Conservation (phyloP, 164 flowering plant genomes). For the Amborella trichopoda region DNA sequence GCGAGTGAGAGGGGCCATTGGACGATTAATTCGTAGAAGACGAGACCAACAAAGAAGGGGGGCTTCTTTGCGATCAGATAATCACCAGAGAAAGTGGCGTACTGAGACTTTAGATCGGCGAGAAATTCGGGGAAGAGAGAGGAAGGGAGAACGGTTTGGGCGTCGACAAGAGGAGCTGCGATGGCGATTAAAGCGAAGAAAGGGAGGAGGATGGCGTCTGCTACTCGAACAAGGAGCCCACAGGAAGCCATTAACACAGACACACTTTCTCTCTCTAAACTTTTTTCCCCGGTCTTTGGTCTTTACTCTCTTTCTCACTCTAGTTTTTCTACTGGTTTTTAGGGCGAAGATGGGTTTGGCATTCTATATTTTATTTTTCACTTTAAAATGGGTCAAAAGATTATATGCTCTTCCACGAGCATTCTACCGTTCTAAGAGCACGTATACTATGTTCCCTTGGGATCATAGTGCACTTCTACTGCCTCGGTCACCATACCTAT, state of each 20-base stretch:
- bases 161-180: conserved; percentile 41
- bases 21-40: conserved; percentile 51
- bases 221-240: conserved; percentile 10
- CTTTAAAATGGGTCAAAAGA: too few relatives aligned
- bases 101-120: conserved; percentile 32
- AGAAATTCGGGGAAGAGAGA: conserved; percentile 31
- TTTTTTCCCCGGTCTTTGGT: too few relatives aligned
- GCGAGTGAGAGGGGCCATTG: conserved; percentile 61
- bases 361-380: too few relatives aligned
- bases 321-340: too few relatives aligned
- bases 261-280: background rate
- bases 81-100: conserved; percentile 31
- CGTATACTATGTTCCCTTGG: too few relatives aligned
- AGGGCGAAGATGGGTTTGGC: too few relatives aligned
- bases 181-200: conserved; percentile 40
- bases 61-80: conserved; percentile 56
- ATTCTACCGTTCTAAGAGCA: too few relatives aligned
- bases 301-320: too few relatives aligned
- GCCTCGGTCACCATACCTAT: too few relatives aligned
- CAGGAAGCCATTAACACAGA: background rate
- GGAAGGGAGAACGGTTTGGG: conserved; percentile 35
- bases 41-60: conserved; percentile 43
- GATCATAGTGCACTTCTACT: too few relatives aligned
- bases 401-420: too few relatives aligned
- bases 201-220: conserved; percentile 34